phyloP scores from a whole-genome alignment of 2,329 filamentous ascomycete species.

The Diaporthe longicolla region DNA sequence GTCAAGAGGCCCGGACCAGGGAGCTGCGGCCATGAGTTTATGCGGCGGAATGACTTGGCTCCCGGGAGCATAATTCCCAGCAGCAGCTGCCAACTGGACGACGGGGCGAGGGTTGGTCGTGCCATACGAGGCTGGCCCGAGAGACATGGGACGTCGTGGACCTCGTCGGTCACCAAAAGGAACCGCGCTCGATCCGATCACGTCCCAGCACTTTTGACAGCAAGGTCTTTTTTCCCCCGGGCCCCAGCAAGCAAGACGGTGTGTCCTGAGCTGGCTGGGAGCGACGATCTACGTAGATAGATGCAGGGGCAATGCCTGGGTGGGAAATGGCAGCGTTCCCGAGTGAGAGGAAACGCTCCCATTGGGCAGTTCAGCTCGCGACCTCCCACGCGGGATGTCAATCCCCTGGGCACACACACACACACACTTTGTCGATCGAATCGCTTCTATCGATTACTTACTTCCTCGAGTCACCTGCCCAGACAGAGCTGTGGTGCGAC shows the following conservation, averaged over 20 bases:
- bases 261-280: neutral
- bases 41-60: conserved; percentile 23
- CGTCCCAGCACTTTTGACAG: neutral
- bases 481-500: conserved; percentile 34
- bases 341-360: conserved; percentile 31
- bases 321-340: neutral
- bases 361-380: conserved; percentile 24
- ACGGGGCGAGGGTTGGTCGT: neutral
- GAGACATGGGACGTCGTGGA: neutral
- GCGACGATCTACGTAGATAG: neutral
- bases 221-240: neutral
- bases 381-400: conserved; percentile 38
- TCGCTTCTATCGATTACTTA: neutral
- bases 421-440: conserved; percentile 1
- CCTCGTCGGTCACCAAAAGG: neutral
- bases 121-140: conserved; percentile 1
- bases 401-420: neutral
- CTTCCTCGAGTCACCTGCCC: conserved; percentile 35
- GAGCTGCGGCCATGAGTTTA: conserved; percentile 32
- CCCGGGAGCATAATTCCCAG: conserved; percentile 8
- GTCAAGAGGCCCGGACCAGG: conserved; percentile 15
- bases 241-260: neutral
- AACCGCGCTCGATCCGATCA: conserved; percentile 6
- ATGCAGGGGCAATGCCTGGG: conserved; percentile 18
- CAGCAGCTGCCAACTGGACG: too few species aligned